These are phyloP conservation scores for Podospora didyma DNA, from an alignment of 495 filamentous ascomycete species.

Conservation along the genomic window DNA sequence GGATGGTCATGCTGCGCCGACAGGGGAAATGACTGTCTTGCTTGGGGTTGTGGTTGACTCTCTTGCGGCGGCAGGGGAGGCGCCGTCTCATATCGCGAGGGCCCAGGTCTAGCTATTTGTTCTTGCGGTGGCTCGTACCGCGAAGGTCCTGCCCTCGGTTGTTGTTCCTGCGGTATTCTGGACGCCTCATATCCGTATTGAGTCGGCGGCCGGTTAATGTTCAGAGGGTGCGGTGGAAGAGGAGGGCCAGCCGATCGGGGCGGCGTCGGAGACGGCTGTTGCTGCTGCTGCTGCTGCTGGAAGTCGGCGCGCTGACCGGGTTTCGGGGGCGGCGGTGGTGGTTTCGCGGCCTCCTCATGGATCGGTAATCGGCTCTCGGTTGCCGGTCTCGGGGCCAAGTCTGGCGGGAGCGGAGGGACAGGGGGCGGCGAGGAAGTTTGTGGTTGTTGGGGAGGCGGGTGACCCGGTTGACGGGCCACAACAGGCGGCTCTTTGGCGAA, in stretches of 20 bases:
- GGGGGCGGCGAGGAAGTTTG: constrained; percentile 31
- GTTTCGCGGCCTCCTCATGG: constrained; percentile 18
- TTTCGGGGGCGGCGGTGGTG: constrained; percentile 44
- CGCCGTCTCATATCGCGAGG: constrained; percentile 40
- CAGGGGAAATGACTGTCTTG: neutral
- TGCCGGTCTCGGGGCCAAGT: constrained; percentile 20
- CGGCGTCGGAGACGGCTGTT: constrained; percentile 9
- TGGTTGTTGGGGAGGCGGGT: constrained; percentile 34
- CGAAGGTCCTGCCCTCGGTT: constrained; percentile 25
- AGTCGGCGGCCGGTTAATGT: constrained; percentile 21
- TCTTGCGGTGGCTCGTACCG: constrained; percentile 15
- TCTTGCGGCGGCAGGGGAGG: constrained; percentile 37
- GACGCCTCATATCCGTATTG: constrained; percentile 20
- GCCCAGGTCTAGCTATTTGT: constrained; percentile 18
- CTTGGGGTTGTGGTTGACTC: constrained; percentile 8
- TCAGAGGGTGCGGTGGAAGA: constrained; percentile 35
- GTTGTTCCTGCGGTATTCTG: constrained; percentile 21
- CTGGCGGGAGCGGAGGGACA: constrained; percentile 38
- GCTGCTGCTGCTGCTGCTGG: constrained; percentile 17
- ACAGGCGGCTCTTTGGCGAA: constrained; percentile 96
- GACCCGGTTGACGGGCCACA: constrained; percentile 62
- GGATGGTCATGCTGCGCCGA: constrained; percentile 8
- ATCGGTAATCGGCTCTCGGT: constrained; percentile 6
- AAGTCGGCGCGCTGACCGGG: constrained; percentile 28
- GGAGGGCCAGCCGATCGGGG: constrained; percentile 21